Evolutionary conservation across 495 filamentous ascomycete species (phyloP), one percentile per base, ranked within the genome.

Genomic region (Daldinia concentrica): DNA sequence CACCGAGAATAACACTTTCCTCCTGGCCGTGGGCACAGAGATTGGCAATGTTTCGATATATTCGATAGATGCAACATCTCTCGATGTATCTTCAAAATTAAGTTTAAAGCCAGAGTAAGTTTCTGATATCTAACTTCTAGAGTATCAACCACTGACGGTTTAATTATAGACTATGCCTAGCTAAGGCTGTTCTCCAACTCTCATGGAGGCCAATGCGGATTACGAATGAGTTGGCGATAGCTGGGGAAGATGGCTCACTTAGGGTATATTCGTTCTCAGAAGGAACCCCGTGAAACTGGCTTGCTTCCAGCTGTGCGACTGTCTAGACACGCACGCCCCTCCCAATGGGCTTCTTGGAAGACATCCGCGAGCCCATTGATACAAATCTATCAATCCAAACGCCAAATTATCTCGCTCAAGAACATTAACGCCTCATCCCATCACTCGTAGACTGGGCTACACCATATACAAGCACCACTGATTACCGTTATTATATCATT

Each of bases 241-340:
- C 90, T 43, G 94, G 93, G 64, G 93, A 95, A 76, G 94, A 98
- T 78, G 86, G 86, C 51, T 94, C 93, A 55, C 82, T 93, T 36
- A 85, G 93, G 68, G 84, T 97, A 77, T 92, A 92, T 80, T 80
- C 80, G 41, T 79, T 93, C 60, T 79, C 78, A 4, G 55, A 59
- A 26, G 41, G 59, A 51, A 66, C 60, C 64, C 24, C 56, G 37
- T 72, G 67, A 77, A 36, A 22, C 7, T 43, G 14, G 2, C 11
- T 56, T 62, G 54, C 41, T 55, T 26, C 45, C 43, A n/a, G 62
- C 51, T 54, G 68, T 55, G 50, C 29, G 26, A 48, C 48, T 48
- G 43, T 50, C 51, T 59, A 64, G n/a, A 67, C n/a, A 67, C 27
- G 17, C 22, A 32, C 8, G 61, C 19, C 19, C 19, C 24, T 50